Evolutionary conservation across 2,329 filamentous ascomycete species (phyloP), one percentile per base, ranked within the genome.

Genomic region (Talaromyces funiculosus): DNA sequence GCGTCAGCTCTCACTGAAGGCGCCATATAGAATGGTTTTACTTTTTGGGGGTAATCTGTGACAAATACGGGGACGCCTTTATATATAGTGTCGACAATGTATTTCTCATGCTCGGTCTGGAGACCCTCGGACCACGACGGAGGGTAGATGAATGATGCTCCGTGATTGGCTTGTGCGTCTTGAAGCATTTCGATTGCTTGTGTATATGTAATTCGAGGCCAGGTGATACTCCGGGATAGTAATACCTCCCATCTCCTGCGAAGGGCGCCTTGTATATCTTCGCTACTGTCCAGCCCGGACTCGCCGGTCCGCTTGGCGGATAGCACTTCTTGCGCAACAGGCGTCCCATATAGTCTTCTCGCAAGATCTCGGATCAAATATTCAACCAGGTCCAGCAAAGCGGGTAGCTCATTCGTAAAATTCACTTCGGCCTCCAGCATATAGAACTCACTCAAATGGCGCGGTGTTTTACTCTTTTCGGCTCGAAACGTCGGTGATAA

Each of bases 381-480:
- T 73, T 97, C 91, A 2, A 91, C 84, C n/a, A 93, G 74, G 60
- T 87, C 80, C 83, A 96, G 94, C 67, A 99, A 81, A 26, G 83
- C 78, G 31, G 82, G 78, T 65, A 96, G 80, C 64, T 86, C 78
- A 51, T 89, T 81, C 43, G 88, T 84, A 72, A 96, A 96, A 68
- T 86, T 88, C 72, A 92, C 80, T 74, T 99, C 94, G 16, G 88
- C 92, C 75, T 99, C 94, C 2, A 99, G 84, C 94, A 99, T 97
- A 77, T 97, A 97, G 70, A 99, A 97, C 71, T 99, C 94, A 78
- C 91, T 96, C 63, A 99, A 80, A 75, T 99, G 94, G 29, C 94
- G 86, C 5, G 92, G 87, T 0, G 94, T 97, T 70, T 97, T 92
- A 75, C 92, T 97, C 71, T 87, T 87, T 74, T 97, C 94, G 3